A percentile compares a stretch with the other conserved stretches of the same genome.
Evolutionary conservation across 768 basidiomycete genomes (phyloP).

Genomic region (Sporobolomyces phaffii): DNA sequence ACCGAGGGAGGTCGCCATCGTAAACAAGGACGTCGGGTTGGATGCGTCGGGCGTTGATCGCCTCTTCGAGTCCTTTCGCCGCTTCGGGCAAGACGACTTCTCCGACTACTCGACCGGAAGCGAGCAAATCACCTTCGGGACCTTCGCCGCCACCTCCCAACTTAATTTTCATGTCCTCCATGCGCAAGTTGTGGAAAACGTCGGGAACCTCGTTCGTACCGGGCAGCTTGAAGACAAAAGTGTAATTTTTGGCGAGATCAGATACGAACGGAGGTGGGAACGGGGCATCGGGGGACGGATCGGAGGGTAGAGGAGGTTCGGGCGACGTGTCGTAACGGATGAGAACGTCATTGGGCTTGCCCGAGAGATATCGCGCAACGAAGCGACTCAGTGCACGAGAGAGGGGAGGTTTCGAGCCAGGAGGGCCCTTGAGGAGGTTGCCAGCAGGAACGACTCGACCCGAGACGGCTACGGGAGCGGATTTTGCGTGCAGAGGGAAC

Average conservation of each 20-base stretch:
- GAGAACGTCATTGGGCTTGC: constrained; percentile 21
- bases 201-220: constrained; percentile 25
- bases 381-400: constrained; percentile 25
- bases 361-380: constrained; percentile 31
- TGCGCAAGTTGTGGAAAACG: constrained; percentile 31
- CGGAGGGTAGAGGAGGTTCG: background rate
- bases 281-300: constrained; percentile 1
- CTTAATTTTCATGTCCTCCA: constrained; percentile 37
- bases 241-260: constrained; percentile 6
- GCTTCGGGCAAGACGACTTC: constrained; percentile 27
- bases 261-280: constrained; percentile 27
- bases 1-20: constrained; percentile 34
- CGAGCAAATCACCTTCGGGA: constrained; percentile 29
- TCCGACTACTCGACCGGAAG: constrained; percentile 28
- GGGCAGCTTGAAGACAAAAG: constrained; percentile 18
- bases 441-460: constrained; percentile 30
- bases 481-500: background rate
- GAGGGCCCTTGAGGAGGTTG: constrained; percentile 1
- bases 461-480: constrained; percentile 1
- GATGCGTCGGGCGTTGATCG: constrained; percentile 25
- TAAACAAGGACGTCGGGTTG: constrained; percentile 38
- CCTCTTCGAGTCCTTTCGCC: constrained; percentile 7
- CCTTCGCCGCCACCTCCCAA: constrained; percentile 19
- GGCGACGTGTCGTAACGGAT: constrained; percentile 25
- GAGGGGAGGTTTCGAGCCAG: background rate